These are phyloP conservation scores for Cicer chorassanicum DNA, from an alignment of 306 rosid genomes.

Conservation along the genomic window DNA sequence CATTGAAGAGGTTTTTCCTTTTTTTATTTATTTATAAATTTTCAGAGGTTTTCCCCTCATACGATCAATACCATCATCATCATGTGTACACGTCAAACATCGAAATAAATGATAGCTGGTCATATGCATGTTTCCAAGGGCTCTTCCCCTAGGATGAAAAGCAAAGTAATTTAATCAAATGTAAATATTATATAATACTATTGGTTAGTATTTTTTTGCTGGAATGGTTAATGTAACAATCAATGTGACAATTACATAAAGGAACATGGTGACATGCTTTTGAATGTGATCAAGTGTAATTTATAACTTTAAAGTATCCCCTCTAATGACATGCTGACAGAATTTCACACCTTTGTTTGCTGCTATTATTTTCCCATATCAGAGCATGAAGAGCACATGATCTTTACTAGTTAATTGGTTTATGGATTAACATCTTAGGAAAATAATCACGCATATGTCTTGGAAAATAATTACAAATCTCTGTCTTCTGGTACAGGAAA, in stretches of 20 bases:
- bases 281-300: not conserved
- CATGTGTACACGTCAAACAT: slow-evolving; percentile 3
- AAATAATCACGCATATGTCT: not conserved
- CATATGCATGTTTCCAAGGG: slow-evolving; percentile 14
- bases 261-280: too few species aligned
- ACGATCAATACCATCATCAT: not conserved
- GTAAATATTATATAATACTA: not conserved
- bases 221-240: not conserved
- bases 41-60: not conserved
- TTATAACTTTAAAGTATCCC: not conserved
- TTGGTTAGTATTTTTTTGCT: not conserved
- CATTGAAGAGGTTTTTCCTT: not conserved
- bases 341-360: not conserved
- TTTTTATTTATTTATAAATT: not conserved
- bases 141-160: not conserved
- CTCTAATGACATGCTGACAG: not conserved
- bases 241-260: not conserved
- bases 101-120: not conserved
- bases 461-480: not conserved
- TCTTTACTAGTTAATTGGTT: not conserved
- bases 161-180: too few species aligned
- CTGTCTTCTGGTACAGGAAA: slow-evolving; percentile 41
- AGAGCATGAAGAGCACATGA: too few species aligned
- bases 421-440: not conserved
- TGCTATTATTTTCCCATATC: not conserved